Base-by-base conservation (phyloP, 306 rosid genomes). In the Herpetospermum pedunculosum region DNA sequence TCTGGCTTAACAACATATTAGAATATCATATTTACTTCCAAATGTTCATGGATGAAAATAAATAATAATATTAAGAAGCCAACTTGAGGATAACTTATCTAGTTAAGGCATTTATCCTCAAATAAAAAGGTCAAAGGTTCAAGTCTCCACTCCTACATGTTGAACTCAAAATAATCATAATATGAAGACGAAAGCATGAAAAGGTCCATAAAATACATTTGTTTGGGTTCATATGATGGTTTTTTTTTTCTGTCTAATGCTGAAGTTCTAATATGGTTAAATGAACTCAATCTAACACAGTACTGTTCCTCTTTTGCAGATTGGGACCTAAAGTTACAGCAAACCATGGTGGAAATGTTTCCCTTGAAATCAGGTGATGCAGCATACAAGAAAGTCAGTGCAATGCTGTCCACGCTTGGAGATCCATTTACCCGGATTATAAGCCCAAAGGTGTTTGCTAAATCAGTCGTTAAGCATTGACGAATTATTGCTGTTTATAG, bases 291-390 rank as follows among this genome's bases (percentile, higher is more conserved):
- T 16, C 28, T 14, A 16, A 15, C 44, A 19, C 34, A 54, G 5
- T 34, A 50, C 1, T 68, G 32, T 53, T 54, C 41, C 54, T 60
- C 37, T 29, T 79, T 63, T 81, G 80, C 68, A 94, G 98, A 94
- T 84, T 89, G 98, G 98, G 98, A 94, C 79, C 79, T 78, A 76
- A 91, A 89, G 85, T 84, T 91, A 85, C 95, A 94, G 80, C 97
- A 94, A 84, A 94, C 97, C 55, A 94, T 94, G 98, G 96, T 88
- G 77, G 98, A 94, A 81, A 94, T 94, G 90, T 94, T 94, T 85
- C 95, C 97, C 50, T 86, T 94, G 78, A 82, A 84, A 63, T 88
- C 98, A 12, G 92, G 90, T 0, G 98, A 94, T 80, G 97, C 92
- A 35, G 98, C 98, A 14, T 91, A 91, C 81, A 89, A 32, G 60